These are phyloP conservation scores for Rhynchospora tenuis DNA, from an alignment of 176 grass and related monocot genomes.

Conservation along the genomic window DNA sequence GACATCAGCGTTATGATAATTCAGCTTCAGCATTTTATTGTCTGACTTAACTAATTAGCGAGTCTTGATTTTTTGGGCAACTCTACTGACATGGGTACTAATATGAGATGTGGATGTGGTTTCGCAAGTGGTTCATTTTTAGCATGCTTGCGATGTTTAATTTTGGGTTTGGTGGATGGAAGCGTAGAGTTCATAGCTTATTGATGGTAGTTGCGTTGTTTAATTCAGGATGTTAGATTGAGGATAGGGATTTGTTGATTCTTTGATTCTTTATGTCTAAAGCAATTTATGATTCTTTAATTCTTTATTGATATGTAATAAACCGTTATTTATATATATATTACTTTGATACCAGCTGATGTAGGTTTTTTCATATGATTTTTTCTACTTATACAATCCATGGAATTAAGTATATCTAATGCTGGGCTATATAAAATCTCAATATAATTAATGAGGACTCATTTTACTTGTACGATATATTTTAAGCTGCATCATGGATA, in stretches of 20 bases:
- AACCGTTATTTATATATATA: background rate
- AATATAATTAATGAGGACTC: too few relatives aligned
- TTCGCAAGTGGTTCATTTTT: constrained; percentile 48
- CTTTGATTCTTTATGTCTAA: constrained; percentile 8
- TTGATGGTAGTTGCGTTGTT: background rate
- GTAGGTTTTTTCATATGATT: too few relatives aligned
- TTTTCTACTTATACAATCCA: too few relatives aligned
- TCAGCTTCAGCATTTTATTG: constrained; percentile 49
- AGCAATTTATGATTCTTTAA: constrained; percentile 3
- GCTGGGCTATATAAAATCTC: too few relatives aligned
- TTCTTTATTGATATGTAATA: constrained; percentile 41
- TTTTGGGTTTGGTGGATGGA: background rate
- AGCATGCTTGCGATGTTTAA: constrained; percentile 39
- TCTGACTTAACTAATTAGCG: constrained; percentile 1
- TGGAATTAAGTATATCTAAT: too few relatives aligned
- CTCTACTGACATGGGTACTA: background rate
- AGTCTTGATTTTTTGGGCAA: constrained; percentile 5
- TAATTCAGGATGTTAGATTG: constrained; percentile 1
- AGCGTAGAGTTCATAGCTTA: background rate
- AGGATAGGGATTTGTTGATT: background rate
- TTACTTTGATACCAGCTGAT: too few relatives aligned
- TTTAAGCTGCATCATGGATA: too few relatives aligned
- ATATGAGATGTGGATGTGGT: constrained; percentile 7
- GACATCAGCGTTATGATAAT: constrained; percentile 86
- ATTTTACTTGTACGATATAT: too few relatives aligned